Percentiles rank a stretch among this genome's conserved stretches.
Evolutionary conservation across 306 rosid genomes (phyloP).

Genomic region (Quercus berberidifolia): DNA sequence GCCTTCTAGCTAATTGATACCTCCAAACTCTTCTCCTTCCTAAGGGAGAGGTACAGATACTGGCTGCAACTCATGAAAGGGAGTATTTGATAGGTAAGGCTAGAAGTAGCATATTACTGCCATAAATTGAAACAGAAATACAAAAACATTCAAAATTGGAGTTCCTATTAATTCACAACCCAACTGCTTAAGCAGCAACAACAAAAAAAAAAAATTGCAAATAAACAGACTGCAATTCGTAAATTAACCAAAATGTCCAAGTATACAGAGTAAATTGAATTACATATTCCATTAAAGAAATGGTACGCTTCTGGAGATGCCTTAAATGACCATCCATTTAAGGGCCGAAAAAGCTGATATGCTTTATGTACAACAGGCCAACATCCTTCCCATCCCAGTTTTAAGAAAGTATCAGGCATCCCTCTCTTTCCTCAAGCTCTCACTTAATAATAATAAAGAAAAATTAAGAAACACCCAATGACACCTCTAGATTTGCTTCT

Average conservation of each 20-base stretch:
- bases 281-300: slow-evolving; percentile 50
- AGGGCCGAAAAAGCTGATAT: slow-evolving; percentile 61
- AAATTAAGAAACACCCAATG: slow-evolving; percentile 38
- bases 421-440: slow-evolving; percentile 54
- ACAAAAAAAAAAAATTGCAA: neutral
- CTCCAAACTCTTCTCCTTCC: too few relatives aligned
- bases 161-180: too few relatives aligned
- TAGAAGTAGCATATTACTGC: too few relatives aligned
- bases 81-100: too few relatives aligned
- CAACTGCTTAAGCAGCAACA: too few relatives aligned
- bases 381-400: slow-evolving; percentile 58
- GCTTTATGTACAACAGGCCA: slow-evolving; percentile 78
- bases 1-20: too few relatives aligned
- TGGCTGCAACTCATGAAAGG: too few relatives aligned
- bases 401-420: slow-evolving; percentile 34
- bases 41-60: too few relatives aligned
- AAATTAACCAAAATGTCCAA: slow-evolving; percentile 39
- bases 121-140: too few relatives aligned
- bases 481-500: slow-evolving; percentile 35
- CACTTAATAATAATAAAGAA: slow-evolving; percentile 49
- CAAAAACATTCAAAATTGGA: too few relatives aligned
- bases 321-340: slow-evolving; percentile 42
- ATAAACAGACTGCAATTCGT: slow-evolving; percentile 32
- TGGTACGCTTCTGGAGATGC: slow-evolving; percentile 37
- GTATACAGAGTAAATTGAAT: slow-evolving; percentile 49